These are phyloP conservation scores for Trichoderma polysporum DNA, from an alignment of 2,329 filamentous ascomycete genomes.

Conservation along the genomic window DNA sequence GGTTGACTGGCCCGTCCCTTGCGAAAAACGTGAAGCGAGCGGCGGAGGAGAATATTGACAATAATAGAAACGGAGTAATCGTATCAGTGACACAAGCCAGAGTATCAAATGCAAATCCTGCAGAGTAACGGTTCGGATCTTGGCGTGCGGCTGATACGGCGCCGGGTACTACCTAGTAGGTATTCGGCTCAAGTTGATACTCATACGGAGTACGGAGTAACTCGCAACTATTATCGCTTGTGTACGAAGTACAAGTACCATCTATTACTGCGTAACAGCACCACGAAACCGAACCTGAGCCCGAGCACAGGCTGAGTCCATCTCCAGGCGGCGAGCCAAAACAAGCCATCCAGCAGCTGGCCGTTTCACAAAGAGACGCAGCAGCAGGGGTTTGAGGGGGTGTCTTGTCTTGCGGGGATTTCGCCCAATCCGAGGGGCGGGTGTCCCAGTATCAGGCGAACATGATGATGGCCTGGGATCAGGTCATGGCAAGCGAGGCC, in stretches of 20 bases:
- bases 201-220: too few species aligned
- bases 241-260: too few species aligned
- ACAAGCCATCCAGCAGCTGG: neutral
- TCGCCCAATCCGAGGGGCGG: neutral
- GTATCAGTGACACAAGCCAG: neutral
- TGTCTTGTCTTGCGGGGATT: neutral
- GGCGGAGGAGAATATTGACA: neutral
- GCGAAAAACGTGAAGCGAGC: neutral
- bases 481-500: neutral
- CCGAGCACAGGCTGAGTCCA: neutral
- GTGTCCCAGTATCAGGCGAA: neutral
- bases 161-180: neutral
- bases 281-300: neutral
- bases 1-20: constrained; percentile 13
- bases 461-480: neutral
- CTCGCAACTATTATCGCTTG: neutral
- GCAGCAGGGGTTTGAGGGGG: neutral
- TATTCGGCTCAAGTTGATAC: neutral
- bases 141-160: neutral
- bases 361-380: constrained; percentile 11
- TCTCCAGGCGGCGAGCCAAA: neutral
- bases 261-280: neutral
- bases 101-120: neutral
- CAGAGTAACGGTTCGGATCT: neutral
- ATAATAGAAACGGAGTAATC: neutral